Evolutionary conservation across 179 eudicot species (phyloP).

Genomic region (Heliamphora pulchella): DNA sequence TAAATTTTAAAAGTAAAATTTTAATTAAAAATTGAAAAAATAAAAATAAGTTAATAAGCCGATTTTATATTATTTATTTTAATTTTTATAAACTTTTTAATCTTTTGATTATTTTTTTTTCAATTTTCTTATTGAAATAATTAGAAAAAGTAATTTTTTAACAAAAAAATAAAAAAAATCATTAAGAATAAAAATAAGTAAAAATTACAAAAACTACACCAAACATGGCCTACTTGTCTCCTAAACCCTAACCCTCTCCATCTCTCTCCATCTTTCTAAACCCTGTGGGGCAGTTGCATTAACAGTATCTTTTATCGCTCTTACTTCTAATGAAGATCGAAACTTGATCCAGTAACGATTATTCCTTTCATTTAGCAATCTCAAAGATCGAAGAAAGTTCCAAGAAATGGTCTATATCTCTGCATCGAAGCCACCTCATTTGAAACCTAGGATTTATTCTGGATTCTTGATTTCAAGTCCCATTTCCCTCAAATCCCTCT

Average conservation of each 20-base stretch:
- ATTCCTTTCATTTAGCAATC: background rate
- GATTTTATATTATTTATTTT: too few relatives aligned
- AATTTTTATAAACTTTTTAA: too few relatives aligned
- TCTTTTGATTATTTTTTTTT: too few relatives aligned
- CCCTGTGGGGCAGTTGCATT: slow-evolving; percentile 5
- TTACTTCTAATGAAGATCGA: background rate
- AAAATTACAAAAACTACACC: background rate
- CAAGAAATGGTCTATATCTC: slow-evolving; percentile 32
- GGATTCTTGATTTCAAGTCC: slow-evolving; percentile 28
- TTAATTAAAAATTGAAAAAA: too few relatives aligned
- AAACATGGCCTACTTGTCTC: background rate
- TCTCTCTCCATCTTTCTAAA: background rate
- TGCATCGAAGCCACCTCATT: slow-evolving; percentile 24
- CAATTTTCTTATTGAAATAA: too few relatives aligned
- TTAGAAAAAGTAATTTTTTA: too few relatives aligned
- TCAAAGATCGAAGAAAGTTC: background rate
- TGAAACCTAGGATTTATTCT: slow-evolving; percentile 30
- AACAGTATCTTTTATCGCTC: slow-evolving; percentile 8
- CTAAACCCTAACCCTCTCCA: slow-evolving; percentile 3
- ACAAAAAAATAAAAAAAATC: too few relatives aligned
- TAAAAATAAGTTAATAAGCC: too few relatives aligned
- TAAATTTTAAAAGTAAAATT: too few relatives aligned
- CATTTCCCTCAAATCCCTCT: slow-evolving; percentile 30
- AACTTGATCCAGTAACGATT: background rate
- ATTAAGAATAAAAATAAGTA: too few relatives aligned